Evolutionary conservation across 148 eudicot species (phyloP).

Genomic region (Tetragonia tetragonoides): DNA sequence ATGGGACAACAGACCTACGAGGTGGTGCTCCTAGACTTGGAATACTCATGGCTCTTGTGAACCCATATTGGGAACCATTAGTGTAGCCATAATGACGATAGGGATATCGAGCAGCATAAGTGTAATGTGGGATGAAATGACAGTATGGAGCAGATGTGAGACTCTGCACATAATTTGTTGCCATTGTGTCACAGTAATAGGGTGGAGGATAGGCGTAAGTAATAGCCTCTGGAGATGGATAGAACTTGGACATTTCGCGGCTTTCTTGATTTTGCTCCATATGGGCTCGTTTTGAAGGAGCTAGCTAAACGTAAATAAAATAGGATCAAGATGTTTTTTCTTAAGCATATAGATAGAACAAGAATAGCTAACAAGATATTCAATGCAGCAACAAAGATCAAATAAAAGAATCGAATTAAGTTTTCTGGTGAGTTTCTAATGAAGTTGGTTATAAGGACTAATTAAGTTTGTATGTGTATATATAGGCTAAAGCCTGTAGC

Average conservation of each 20-base stretch:
- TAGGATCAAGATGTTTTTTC: too few relatives aligned
- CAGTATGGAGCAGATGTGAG: constrained; percentile 27
- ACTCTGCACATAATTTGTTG: constrained; percentile 28
- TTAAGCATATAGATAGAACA: too few relatives aligned
- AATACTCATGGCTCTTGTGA: background rate
- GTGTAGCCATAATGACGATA: constrained; percentile 13
- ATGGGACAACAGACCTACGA: background rate
- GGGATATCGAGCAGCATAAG: constrained; percentile 1
- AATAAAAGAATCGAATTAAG: too few relatives aligned
- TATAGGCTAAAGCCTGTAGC: background rate
- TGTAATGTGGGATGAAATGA: constrained; percentile 23
- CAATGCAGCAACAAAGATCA: too few relatives aligned
- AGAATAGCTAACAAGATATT: too few relatives aligned
- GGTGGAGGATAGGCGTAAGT: constrained; percentile 23
- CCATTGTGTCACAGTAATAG: constrained; percentile 22
- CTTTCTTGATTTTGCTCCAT: constrained; percentile 21
- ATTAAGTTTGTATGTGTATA: too few relatives aligned
- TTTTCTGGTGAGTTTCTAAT: too few relatives aligned
- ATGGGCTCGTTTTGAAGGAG: background rate
- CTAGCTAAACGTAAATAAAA: too few relatives aligned
- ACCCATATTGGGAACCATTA: background rate
- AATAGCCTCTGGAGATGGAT: background rate
- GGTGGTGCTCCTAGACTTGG: background rate
- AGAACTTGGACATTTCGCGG: background rate
- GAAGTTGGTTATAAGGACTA: too few relatives aligned